A percentile compares a stretch with the other conserved stretches of the same genome.
These are phyloP conservation scores for Puccinia coronata DNA, from an alignment of 1,284 basidiomycete genomes.

Conservation along the genomic window DNA sequence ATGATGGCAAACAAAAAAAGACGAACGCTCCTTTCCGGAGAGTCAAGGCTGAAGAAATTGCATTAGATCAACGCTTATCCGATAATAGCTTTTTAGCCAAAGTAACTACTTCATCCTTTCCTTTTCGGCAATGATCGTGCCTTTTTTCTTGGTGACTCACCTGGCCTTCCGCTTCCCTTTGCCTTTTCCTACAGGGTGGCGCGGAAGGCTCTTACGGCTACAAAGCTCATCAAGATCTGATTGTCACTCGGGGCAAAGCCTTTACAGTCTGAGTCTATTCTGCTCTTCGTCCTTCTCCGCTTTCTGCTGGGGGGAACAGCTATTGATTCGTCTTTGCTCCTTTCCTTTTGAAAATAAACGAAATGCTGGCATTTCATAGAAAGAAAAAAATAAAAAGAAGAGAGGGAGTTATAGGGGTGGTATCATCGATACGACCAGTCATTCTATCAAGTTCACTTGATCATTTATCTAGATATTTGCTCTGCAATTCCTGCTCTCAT, in stretches of 20 bases:
- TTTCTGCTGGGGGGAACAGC: not conserved
- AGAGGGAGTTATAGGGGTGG: slow-evolving; percentile 50
- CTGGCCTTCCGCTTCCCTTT: not conserved
- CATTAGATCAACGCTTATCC: slow-evolving; percentile 33
- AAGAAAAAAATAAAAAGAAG: slow-evolving; percentile 51
- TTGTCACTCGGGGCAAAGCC: slow-evolving; percentile 49
- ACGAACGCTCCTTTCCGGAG: slow-evolving; percentile 45
- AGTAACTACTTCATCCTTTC: not conserved
- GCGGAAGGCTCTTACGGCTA: slow-evolving; percentile 46
- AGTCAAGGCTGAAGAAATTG: slow-evolving; percentile 45
- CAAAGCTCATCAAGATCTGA: slow-evolving; percentile 48
- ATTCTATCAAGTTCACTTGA: slow-evolving; percentile 50
- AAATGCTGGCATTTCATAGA: slow-evolving; percentile 1
- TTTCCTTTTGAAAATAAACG: not conserved
- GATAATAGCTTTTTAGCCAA: slow-evolving; percentile 50
- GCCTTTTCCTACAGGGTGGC: slow-evolving; percentile 34
- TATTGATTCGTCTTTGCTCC: not conserved
- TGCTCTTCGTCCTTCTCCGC: not conserved
- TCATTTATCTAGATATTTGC: not conserved
- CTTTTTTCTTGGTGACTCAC: slow-evolving; percentile 2
- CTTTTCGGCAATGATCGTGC: too few species aligned
- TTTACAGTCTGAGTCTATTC: slow-evolving; percentile 45
- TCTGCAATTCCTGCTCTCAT: not conserved
- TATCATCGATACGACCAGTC: slow-evolving; percentile 47
- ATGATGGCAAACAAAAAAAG: slow-evolving; percentile 26